Evolutionary conservation across 192 early-diverging fungal species (phyloP).

Genomic region (Podila clonocystis): DNA sequence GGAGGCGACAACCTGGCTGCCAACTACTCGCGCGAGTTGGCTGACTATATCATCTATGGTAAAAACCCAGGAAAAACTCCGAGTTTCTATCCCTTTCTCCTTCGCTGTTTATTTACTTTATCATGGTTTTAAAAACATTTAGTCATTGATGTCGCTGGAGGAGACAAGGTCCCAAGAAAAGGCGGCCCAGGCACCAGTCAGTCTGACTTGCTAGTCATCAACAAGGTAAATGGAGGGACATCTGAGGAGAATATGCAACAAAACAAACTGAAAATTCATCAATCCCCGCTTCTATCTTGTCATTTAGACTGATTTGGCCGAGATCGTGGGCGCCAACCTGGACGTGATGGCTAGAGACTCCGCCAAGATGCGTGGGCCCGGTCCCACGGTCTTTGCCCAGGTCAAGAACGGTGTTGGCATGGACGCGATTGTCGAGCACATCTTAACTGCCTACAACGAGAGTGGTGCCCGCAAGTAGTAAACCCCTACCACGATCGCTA

Average conservation of each 20-base stretch:
- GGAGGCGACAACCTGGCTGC: slow-evolving; percentile 95
- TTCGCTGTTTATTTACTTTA: too few relatives aligned
- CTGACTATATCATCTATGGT: slow-evolving; percentile 94
- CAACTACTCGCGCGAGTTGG: slow-evolving; percentile 80
- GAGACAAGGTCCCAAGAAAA: slow-evolving; percentile 97
- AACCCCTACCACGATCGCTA: too few relatives aligned
- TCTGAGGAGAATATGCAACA: too few relatives aligned
- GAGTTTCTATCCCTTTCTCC: neutral
- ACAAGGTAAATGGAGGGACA: slow-evolving; percentile 66
- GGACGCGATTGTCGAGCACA: slow-evolving; percentile 80
- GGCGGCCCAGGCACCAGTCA: slow-evolving; percentile 98
- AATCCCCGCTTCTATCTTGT: neutral
- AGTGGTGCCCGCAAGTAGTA: slow-evolving; percentile 55
- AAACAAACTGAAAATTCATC: neutral
- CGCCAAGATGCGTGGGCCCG: slow-evolving; percentile 80
- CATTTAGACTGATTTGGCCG: slow-evolving; percentile 84
- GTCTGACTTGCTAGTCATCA: slow-evolving; percentile 93
- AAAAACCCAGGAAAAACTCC: neutral
- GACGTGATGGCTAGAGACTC: slow-evolving; percentile 93
- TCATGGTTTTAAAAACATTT: neutral
- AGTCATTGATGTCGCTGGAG: slow-evolving; percentile 97
- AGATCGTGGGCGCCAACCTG: slow-evolving; percentile 91
- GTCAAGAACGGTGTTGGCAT: slow-evolving; percentile 91
- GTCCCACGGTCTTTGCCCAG: slow-evolving; percentile 92
- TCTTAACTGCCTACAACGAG: slow-evolving; percentile 70